A percentile compares a stretch with the other conserved stretches of the same genome.
phyloP scores from a whole-genome alignment of 148 eudicot species.

The Chenopodium suecicum region DNA sequence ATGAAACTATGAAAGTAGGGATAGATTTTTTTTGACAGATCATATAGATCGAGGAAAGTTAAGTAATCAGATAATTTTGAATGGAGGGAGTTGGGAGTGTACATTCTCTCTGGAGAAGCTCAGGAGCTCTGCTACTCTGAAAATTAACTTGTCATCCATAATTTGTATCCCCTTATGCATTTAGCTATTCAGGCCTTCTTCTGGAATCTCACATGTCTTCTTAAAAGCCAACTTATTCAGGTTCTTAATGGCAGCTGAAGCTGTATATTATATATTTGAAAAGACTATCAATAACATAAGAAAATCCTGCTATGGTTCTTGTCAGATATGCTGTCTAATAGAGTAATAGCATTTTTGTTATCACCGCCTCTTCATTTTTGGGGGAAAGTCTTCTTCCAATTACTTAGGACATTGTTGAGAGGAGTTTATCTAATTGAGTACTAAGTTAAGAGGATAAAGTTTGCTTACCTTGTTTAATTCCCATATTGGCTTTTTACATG shows the following conservation, averaged over 20 bases:
- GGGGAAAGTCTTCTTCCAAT: background rate
- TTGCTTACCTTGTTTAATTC: background rate
- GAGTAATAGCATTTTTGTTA: background rate
- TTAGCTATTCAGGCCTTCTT: background rate
- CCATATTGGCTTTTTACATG: background rate
- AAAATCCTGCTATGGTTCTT: background rate
- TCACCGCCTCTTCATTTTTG: background rate
- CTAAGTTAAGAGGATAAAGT: background rate
- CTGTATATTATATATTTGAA: background rate
- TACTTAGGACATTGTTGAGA: background rate
- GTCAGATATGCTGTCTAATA: background rate
- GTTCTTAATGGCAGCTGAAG: background rate
- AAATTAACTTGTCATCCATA: background rate
- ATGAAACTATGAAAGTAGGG: no score
- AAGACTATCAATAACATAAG: background rate
- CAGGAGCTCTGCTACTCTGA: no score
- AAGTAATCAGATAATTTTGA: background rate
- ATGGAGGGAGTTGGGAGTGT: background rate
- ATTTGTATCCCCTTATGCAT: background rate
- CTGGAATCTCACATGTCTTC: background rate
- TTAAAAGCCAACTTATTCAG: background rate
- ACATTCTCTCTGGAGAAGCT: background rate
- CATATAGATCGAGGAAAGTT: background rate
- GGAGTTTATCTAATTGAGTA: no score
- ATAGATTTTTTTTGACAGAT: no score